Evolutionary conservation across 2,329 filamentous ascomycete genomes (phyloP).

Genomic region (Penicillium hesseltinei): DNA sequence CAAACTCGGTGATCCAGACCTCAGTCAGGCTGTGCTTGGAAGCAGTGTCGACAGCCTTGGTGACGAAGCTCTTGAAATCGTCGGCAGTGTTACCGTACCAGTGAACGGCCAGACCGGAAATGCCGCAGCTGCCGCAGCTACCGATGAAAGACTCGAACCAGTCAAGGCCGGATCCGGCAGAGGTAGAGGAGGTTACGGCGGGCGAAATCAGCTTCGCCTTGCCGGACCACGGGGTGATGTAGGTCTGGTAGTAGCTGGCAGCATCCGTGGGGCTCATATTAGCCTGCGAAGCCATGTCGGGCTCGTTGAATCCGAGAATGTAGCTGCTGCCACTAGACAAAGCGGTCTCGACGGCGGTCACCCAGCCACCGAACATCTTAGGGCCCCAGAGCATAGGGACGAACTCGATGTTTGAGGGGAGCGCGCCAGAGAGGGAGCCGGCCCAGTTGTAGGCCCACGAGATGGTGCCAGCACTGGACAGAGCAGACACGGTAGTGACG

Average conservation of each 20-base stretch:
- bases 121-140: constrained; percentile 39
- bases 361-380: constrained; percentile 39
- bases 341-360: constrained; percentile 32
- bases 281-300: constrained; percentile 41
- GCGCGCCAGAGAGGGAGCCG: constrained; percentile 26
- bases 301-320: constrained; percentile 49
- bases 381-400: constrained; percentile 48
- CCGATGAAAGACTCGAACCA: constrained; percentile 45
- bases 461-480: constrained; percentile 30
- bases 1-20: constrained; percentile 50
- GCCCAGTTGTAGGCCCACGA: constrained; percentile 51
- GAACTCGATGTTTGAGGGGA: constrained; percentile 40
- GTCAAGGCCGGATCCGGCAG: constrained; percentile 34
- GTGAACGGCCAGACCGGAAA: constrained; percentile 46
- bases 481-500: constrained; percentile 30
- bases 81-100: constrained; percentile 42
- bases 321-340: constrained; percentile 38
- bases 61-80: constrained; percentile 41
- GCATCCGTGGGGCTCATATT: constrained; percentile 40
- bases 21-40: constrained; percentile 34
- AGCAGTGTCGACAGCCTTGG: constrained; percentile 36
- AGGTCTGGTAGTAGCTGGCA: constrained; percentile 35
- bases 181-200: constrained; percentile 39
- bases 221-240: constrained; percentile 40
- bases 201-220: constrained; percentile 45